Evolutionary conservation across 495 filamentous ascomycete species (phyloP).

Genomic region (Aspergillus olivimuriae): DNA sequence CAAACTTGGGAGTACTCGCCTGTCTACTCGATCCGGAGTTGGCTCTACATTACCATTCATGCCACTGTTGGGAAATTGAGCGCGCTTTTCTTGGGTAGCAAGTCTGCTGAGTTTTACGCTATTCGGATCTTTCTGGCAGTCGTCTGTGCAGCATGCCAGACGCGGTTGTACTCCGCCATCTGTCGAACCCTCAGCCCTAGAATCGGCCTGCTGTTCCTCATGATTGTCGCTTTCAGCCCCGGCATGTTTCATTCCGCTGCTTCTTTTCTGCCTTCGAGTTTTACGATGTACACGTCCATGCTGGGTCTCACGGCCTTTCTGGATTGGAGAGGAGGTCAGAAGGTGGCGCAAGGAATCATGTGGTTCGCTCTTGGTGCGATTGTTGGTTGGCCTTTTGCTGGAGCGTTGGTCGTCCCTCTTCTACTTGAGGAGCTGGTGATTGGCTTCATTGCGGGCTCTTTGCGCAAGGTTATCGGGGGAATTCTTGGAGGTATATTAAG

Average conservation of each 20-base stretch:
- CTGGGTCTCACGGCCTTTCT: conserved; percentile 83
- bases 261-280: conserved; percentile 86
- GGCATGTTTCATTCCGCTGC: conserved; percentile 91
- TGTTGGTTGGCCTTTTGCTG: conserved; percentile 92
- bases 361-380: conserved; percentile 90
- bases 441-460: conserved; percentile 49
- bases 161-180: conserved; percentile 69
- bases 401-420: conserved; percentile 76
- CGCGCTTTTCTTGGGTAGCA: conserved; percentile 50
- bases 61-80: conserved; percentile 61
- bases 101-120: conserved; percentile 78
- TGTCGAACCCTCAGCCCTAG: conserved; percentile 67
- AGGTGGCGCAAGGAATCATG: conserved; percentile 75
- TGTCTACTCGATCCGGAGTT: conserved; percentile 90
- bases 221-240: conserved; percentile 67
- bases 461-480: conserved; percentile 49
- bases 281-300: conserved; percentile 93
- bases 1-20: conserved; percentile 99
- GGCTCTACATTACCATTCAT: conserved; percentile 88
- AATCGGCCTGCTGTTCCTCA: conserved; percentile 76
- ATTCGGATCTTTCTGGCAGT: conserved; percentile 69
- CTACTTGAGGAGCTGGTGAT: conserved; percentile 68
- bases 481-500: conserved; percentile 61
- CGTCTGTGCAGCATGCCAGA: conserved; percentile 73
- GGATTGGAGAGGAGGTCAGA: conserved; percentile 69